Percentiles rank a stretch among this genome's conserved stretches.
These are phyloP conservation scores for Candida palmyrensis DNA, from an alignment of 805 yeast genomes.

Conservation along the genomic window DNA sequence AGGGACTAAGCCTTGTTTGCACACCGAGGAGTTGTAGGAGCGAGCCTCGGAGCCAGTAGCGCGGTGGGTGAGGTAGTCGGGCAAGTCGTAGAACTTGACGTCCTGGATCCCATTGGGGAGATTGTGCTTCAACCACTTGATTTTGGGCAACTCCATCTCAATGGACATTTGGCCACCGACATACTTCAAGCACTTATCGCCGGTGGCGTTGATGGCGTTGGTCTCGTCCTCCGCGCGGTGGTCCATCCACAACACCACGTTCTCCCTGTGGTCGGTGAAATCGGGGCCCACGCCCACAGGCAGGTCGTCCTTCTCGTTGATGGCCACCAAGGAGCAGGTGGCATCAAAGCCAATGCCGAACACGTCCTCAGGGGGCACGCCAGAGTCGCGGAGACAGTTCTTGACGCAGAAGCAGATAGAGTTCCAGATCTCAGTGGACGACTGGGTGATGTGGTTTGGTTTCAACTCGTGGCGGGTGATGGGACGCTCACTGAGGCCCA, in stretches of 20 bases:
- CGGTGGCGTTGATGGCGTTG: conserved; percentile 70
- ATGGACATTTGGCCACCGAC: conserved; percentile 98
- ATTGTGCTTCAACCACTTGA: conserved; percentile 90
- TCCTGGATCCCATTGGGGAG: conserved; percentile 54
- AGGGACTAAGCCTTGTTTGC: conserved; percentile 95
- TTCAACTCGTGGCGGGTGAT: conserved; percentile 72
- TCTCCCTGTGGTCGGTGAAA: conserved; percentile 64
- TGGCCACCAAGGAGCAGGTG: conserved; percentile 88
- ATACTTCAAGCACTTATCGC: conserved; percentile 74
- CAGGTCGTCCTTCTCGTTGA: conserved; percentile 55
- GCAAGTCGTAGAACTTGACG: conserved; percentile 86
- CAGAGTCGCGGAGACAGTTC: conserved; percentile 68
- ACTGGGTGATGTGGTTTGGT: conserved; percentile 75
- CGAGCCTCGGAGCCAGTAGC: conserved; percentile 88
- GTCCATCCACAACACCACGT: conserved; percentile 97
- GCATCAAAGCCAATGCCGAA: conserved; percentile 96
- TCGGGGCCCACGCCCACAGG: conserved; percentile 94
- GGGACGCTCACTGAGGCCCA: conserved; percentile 74
- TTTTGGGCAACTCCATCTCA: conserved; percentile 97
- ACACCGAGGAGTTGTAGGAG: conserved; percentile 84
- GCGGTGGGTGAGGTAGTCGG: conserved; percentile 86
- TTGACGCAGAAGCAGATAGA: conserved; percentile 79
- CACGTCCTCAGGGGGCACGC: conserved; percentile 60
- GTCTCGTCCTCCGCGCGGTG: conserved; percentile 89
- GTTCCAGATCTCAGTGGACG: conserved; percentile 88